phyloP scores from a whole-genome alignment of 768 basidiomycete species.

The Leccinum pellstonianum region DNA sequence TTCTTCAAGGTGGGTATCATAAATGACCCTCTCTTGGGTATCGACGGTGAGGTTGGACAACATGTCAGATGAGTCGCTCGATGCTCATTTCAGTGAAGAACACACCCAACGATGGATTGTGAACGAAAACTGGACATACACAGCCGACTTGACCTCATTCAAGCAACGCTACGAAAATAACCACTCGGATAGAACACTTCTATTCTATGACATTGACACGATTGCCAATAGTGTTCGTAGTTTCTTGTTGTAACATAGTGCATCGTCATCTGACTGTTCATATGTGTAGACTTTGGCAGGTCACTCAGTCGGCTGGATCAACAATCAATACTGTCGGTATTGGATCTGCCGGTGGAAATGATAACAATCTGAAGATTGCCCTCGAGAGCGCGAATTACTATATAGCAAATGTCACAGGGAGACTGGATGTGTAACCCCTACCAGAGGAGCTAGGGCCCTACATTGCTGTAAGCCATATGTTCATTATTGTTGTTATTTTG shows the following conservation, averaged over 20 bases:
- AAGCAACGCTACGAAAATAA: conserved; percentile 22
- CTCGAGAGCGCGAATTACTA: conserved; percentile 56
- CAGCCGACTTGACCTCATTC: conserved; percentile 49
- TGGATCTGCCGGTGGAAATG: too few species aligned
- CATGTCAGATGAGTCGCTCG: not conserved
- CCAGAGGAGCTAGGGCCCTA: conserved; percentile 6
- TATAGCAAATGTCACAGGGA: conserved; percentile 51
- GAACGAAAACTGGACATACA: conserved; percentile 59
- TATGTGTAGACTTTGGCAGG: conserved; percentile 45
- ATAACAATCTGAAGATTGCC: conserved; percentile 30
- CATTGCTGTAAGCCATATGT: conserved; percentile 31
- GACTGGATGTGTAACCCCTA: conserved; percentile 44
- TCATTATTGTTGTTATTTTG: not conserved
- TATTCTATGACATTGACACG: conserved; percentile 59
- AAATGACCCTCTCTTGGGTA: conserved; percentile 50
- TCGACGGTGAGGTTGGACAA: conserved; percentile 41
- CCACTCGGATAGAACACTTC: conserved; percentile 35
- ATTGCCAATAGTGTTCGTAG: conserved; percentile 51
- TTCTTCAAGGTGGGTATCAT: conserved; percentile 51
- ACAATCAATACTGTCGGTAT: too few species aligned
- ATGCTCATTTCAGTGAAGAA: conserved; percentile 32
- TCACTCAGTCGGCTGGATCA: conserved; percentile 43
- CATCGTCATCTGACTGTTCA: not conserved
- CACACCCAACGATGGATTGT: conserved; percentile 56
- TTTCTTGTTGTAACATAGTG: not conserved